These are phyloP conservation scores for Coemansia sp. DNA, from an alignment of 192 early-diverging fungal genomes.

Conservation along the genomic window DNA sequence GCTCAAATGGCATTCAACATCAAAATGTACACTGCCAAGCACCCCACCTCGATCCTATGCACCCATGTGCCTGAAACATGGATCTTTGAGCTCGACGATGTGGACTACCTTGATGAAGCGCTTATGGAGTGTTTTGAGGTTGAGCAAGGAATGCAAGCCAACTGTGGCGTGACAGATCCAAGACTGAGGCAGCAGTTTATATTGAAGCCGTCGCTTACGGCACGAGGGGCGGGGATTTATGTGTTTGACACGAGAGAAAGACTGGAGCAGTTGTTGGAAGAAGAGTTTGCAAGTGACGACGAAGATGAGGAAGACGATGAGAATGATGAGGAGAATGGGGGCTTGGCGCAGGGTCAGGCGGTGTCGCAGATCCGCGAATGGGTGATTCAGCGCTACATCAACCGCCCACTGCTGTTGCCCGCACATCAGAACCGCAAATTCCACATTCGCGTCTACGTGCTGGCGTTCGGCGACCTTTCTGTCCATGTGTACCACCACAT, in stretches of 20 bases:
- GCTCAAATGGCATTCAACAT: slow-evolving; percentile 66
- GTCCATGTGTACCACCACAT: slow-evolving; percentile 65
- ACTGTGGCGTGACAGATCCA: slow-evolving; percentile 39
- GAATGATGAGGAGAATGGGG: slow-evolving; percentile 13
- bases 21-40: slow-evolving; percentile 58
- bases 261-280: slow-evolving; percentile 53
- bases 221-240: slow-evolving; percentile 62
- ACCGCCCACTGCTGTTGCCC: slow-evolving; percentile 55
- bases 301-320: slow-evolving; percentile 34
- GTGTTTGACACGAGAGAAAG: slow-evolving; percentile 61
- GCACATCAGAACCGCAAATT: slow-evolving; percentile 58
- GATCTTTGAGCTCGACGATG: slow-evolving; percentile 63
- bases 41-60: slow-evolving; percentile 57
- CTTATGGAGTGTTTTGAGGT: slow-evolving; percentile 69
- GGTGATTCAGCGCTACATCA: slow-evolving; percentile 68
- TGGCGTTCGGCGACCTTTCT: slow-evolving; percentile 59
- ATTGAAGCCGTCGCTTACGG: slow-evolving; percentile 65
- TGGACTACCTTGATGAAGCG: slow-evolving; percentile 68
- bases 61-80: slow-evolving; percentile 62
- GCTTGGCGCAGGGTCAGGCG: slow-evolving; percentile 7
- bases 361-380: slow-evolving; percentile 66
- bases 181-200: slow-evolving; percentile 57
- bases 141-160: slow-evolving; percentile 55
- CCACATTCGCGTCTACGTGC: slow-evolving; percentile 64
- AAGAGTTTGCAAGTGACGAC: slow-evolving; percentile 45